Evolutionary conservation across 257 asterid genomes (phyloP).

Genomic region (Mentha longifolia): DNA sequence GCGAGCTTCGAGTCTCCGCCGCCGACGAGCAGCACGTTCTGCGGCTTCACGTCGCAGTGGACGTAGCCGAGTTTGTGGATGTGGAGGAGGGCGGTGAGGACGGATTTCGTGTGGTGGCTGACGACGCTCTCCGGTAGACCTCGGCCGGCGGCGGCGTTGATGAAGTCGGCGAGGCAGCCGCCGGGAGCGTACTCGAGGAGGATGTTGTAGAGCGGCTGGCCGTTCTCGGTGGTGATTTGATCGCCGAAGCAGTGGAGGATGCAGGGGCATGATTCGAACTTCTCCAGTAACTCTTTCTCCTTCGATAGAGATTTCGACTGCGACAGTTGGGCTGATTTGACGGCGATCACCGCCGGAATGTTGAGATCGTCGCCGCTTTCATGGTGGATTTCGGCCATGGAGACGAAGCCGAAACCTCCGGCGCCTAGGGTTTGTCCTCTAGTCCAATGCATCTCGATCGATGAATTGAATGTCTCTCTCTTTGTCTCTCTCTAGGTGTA

Average conservation of each 20-base stretch:
- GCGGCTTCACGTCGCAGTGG: conserved; percentile 38
- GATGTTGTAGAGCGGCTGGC: conserved; percentile 33
- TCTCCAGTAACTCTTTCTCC: conserved; percentile 26
- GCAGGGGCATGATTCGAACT: conserved; percentile 13
- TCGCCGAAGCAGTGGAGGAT: conserved; percentile 33
- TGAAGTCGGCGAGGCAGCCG: conserved; percentile 32
- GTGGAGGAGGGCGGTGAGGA: conserved; percentile 25
- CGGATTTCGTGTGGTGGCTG: conserved; percentile 25
- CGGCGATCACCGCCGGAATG: conserved; percentile 20
- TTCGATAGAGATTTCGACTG: not conserved
- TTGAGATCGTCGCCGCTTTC: not conserved
- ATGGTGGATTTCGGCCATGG: conserved; percentile 18
- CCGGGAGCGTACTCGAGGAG: conserved; percentile 36
- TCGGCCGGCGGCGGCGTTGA: not conserved
- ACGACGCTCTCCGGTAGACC: conserved; percentile 29
- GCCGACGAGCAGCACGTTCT: conserved; percentile 29
- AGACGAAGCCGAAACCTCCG: conserved; percentile 13
- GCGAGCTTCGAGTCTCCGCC: conserved; percentile 24
- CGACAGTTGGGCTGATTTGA: conserved; percentile 18
- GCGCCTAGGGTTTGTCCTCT: conserved; percentile 16
- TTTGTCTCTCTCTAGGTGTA: not conserved
- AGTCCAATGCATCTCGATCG: conserved; percentile 5
- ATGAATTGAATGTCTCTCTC: not conserved
- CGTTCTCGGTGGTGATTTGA: conserved; percentile 28
- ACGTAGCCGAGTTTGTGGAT: conserved; percentile 35